Conservation (phyloP, 805 yeast genomes). For the Zygosaccharomyces kombuchaensis region DNA sequence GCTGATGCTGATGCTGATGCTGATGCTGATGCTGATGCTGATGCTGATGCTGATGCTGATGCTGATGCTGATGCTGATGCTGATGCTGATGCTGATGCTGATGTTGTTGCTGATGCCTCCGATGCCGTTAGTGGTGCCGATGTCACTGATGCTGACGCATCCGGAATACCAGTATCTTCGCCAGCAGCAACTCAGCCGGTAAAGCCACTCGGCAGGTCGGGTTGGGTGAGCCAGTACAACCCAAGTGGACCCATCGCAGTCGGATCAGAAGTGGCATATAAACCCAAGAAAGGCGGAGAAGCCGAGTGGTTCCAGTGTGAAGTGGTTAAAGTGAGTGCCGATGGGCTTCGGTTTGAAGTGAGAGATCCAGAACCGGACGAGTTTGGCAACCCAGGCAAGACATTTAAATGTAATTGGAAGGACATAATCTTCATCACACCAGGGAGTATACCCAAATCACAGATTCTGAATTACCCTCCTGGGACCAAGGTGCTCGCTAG, state of each 20-base stretch:
- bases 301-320: conserved; percentile 97
- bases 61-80: not conserved
- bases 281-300: conserved; percentile 61
- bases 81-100: conserved; percentile 3
- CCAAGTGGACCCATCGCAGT: conserved; percentile 53
- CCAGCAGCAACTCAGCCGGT: conserved; percentile 1
- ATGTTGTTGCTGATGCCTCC: not conserved
- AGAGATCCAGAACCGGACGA: conserved; percentile 98
- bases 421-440: conserved; percentile 75
- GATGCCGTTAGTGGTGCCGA: not conserved
- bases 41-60: not conserved
- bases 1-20: not conserved
- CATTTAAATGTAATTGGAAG: conserved; percentile 75
- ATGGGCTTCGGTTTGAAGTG: conserved; percentile 78
- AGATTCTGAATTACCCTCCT: conserved; percentile 49
- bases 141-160: not conserved
- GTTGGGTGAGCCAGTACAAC: conserved; percentile 51
- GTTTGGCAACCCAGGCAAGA: conserved; percentile 78
- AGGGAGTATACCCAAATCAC: conserved; percentile 35
- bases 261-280: conserved; percentile 86
- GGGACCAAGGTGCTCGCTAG: conserved; percentile 85
- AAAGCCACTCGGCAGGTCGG: conserved; percentile 40
- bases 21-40: not conserved
- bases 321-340: conserved; percentile 70
- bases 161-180: conserved; percentile 11